Evolutionary conservation across 768 basidiomycete genomes (phyloP).

Genomic region (Leccinum barrowsii): DNA sequence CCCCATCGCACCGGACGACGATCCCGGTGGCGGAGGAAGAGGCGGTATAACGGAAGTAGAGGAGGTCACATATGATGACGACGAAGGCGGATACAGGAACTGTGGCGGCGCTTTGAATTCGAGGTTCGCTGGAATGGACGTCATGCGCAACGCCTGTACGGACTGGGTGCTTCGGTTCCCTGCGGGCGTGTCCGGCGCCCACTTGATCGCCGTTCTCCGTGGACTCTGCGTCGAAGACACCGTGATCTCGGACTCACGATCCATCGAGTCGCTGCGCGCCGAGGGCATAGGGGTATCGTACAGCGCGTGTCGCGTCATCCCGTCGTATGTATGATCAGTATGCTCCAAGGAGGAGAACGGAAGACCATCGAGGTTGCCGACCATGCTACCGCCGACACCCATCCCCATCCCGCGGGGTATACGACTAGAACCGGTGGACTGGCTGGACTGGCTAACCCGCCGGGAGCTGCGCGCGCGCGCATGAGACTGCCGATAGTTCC

Average conservation of each 20-base stretch:
- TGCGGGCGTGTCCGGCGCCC: conserved; percentile 55
- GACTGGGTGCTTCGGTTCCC: conserved; percentile 45
- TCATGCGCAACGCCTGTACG: conserved; percentile 34
- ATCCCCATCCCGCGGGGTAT: too few species aligned
- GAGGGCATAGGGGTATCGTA: conserved; percentile 83
- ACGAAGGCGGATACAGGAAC: conserved; percentile 26
- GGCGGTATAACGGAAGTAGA: conserved; percentile 6
- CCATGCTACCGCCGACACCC: too few species aligned
- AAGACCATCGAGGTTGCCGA: conserved; percentile 23
- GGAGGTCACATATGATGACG: background rate
- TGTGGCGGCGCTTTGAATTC: conserved; percentile 10
- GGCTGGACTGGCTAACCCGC: conserved; percentile 49
- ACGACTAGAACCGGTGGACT: too few species aligned
- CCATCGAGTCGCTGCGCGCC: conserved; percentile 31
- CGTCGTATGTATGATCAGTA: conserved; percentile 38
- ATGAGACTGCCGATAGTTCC: conserved; percentile 91
- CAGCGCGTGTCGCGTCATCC: conserved; percentile 75
- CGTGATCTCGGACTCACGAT: conserved; percentile 36
- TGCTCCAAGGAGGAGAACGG: conserved; percentile 24
- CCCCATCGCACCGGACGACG: background rate
- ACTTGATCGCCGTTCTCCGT: conserved; percentile 65
- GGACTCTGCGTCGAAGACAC: conserved; percentile 29
- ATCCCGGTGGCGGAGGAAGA: conserved; percentile 13
- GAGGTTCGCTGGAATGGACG: conserved; percentile 16
- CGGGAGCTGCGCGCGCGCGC: conserved; percentile 56